These are phyloP conservation scores for Trametes cubensis DNA, from an alignment of 768 basidiomycete genomes.

Conservation along the genomic window DNA sequence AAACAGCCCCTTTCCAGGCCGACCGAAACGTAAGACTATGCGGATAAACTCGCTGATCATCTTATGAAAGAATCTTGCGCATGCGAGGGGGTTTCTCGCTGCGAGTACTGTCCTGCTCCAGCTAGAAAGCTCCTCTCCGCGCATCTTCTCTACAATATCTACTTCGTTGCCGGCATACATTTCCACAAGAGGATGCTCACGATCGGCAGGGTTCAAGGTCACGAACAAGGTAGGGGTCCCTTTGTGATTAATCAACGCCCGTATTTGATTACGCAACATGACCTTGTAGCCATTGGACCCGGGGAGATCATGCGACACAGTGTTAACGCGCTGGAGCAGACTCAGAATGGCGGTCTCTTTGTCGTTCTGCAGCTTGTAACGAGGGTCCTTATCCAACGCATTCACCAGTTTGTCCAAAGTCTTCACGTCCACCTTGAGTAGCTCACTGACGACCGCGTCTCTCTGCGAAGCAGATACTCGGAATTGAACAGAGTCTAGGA, in stretches of 20 bases:
- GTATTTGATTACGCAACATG: not conserved
- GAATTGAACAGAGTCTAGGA: slow-evolving; percentile 2
- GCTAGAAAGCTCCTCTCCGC: too few species aligned
- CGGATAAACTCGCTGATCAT: not conserved
- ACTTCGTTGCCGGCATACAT: not conserved
- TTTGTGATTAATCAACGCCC: not conserved
- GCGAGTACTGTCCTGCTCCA: too few species aligned
- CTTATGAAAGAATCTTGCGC: not conserved
- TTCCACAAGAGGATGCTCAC: not conserved
- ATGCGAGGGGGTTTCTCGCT: not conserved
- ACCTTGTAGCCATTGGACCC: not conserved
- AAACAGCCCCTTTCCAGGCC: slow-evolving; percentile 19
- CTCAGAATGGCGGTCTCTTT: not conserved
- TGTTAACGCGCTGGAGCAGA: not conserved
- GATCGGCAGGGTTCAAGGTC: not conserved
- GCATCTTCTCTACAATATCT: not conserved
- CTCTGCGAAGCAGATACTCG: not conserved
- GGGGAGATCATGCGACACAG: not conserved
- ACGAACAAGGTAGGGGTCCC: not conserved
- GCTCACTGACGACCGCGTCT: too few species aligned
- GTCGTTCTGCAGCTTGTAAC: too few species aligned
- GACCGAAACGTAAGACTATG: not conserved
- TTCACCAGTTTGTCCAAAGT: too few species aligned
- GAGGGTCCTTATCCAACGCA: too few species aligned
- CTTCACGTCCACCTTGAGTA: too few species aligned